A percentile compares a stretch with the other conserved stretches of the same genome.
These are phyloP conservation scores for Leishmania tarentolae DNA, from an alignment of 208 protist genomes.

Conservation along the genomic window DNA sequence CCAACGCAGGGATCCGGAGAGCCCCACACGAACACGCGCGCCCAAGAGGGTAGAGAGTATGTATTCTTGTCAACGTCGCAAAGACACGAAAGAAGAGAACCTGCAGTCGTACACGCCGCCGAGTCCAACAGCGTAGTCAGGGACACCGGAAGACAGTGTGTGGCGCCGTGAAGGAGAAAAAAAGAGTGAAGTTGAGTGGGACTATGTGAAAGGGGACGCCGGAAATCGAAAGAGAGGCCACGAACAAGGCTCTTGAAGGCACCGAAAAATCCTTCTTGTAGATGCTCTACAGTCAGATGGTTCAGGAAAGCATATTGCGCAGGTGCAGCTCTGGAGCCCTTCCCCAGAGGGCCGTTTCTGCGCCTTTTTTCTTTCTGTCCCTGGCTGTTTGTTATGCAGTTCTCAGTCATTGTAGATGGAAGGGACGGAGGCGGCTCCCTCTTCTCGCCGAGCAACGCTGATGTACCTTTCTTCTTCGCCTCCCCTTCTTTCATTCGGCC, in stretches of 20 bases:
- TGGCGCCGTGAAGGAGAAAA: not conserved
- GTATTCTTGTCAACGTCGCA: too few relatives aligned
- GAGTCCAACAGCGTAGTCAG: not conserved
- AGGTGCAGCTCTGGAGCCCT: not conserved
- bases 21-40: not conserved
- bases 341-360: not conserved
- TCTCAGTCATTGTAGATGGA: not conserved
- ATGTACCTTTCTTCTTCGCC: not conserved
- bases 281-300: not conserved
- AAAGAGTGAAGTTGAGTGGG: not conserved
- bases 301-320: not conserved
- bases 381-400: not conserved
- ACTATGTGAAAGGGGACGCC: not conserved
- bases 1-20: not conserved
- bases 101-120: too few relatives aligned
- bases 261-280: not conserved
- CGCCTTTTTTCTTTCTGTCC: not conserved
- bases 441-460: not conserved
- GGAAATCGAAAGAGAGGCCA: not conserved
- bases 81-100: too few relatives aligned
- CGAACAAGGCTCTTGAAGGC: not conserved
- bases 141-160: too few relatives aligned
- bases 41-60: too few relatives aligned
- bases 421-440: not conserved
- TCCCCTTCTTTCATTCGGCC: not conserved